These are phyloP conservation scores for Hypoxylon sp. DNA, from an alignment of 2,329 filamentous ascomycete genomes.

Conservation along the genomic window DNA sequence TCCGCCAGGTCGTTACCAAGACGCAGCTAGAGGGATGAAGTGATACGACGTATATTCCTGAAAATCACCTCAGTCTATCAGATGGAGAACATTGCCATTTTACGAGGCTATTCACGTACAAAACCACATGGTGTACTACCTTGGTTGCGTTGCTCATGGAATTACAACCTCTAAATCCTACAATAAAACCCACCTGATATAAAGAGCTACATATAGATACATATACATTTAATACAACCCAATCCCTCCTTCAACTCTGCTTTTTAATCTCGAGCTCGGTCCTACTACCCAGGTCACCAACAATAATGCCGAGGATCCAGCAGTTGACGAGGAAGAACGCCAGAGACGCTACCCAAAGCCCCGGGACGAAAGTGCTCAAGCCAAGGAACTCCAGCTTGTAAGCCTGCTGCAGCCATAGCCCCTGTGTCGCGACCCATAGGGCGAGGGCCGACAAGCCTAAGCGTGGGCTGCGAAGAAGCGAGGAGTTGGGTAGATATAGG, in stretches of 20 bases:
- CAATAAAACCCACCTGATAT: neutral
- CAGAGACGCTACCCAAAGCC: conserved; percentile 82
- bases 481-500: conserved; percentile 87
- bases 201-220: conserved; percentile 8
- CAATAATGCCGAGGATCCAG: conserved; percentile 87
- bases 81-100: neutral
- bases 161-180: conserved; percentile 5
- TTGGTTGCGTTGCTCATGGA: neutral
- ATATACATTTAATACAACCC: conserved; percentile 3
- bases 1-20: no score
- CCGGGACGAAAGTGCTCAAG: conserved; percentile 85
- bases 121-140: neutral
- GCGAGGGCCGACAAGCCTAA: conserved; percentile 76
- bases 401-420: conserved; percentile 80
- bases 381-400: conserved; percentile 86
- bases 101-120: neutral
- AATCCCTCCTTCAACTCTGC: neutral
- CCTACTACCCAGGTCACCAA: conserved; percentile 71
- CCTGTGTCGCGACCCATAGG: conserved; percentile 85
- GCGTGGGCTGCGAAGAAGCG: conserved; percentile 72
- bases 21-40: no score
- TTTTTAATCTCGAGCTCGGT: conserved; percentile 11
- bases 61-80: no score
- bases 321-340: conserved; percentile 88
- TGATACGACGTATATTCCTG: no score